Base-by-base conservation (phyloP, 306 rosid species). In the Gastrolobium bilobum region DNA sequence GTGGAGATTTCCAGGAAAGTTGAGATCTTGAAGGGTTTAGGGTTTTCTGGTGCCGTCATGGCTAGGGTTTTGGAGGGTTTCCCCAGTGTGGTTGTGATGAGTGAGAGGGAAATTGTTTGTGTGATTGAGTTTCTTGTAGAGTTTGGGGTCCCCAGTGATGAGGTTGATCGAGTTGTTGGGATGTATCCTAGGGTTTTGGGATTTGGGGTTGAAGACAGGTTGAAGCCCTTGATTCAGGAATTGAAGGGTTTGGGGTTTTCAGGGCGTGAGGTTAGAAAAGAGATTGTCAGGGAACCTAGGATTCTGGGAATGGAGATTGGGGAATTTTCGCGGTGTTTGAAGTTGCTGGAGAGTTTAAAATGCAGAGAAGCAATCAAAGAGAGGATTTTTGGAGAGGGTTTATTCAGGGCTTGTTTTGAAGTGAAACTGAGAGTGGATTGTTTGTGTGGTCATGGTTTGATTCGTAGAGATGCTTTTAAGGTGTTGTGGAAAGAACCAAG, bases 401-500 rank as follows among this genome's bases (percentile, higher is more conserved):
- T 76, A 26, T 77, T 89, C 10, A 83, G 89, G 74, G 95, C 97
- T 62, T 93, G 91, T 39, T 89, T 94, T 73, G 90, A 88, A 68
- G 97, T 89, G 76, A 94, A 92, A 61, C 20, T 84, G 51, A 85
- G 93, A 80, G 88, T 92, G 10, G 97, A 89, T 75, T 92, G 91
- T 77, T 87, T 94, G 82, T 89, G 99, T 58, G 52, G 71, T 68
- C 82, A 83, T 3, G 95, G 97, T 40, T 80, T 92, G 85, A 91
- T 80, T 62, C 88, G 89, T 3, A 89, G 90, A 47, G 92, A 91
- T 53, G 91, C 99, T 11, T 87, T 91, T 26, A 94, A 89, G 84
- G 73, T 92, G 14, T 54, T 92, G 42, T 87, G 97, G 95, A 92
- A 91, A 68, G 97, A 94, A 54, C 97, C 97, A 0, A 87, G 97